These are phyloP conservation scores for Eutrema heterophyllum DNA, from an alignment of 345 rosid species.

Conservation along the genomic window DNA sequence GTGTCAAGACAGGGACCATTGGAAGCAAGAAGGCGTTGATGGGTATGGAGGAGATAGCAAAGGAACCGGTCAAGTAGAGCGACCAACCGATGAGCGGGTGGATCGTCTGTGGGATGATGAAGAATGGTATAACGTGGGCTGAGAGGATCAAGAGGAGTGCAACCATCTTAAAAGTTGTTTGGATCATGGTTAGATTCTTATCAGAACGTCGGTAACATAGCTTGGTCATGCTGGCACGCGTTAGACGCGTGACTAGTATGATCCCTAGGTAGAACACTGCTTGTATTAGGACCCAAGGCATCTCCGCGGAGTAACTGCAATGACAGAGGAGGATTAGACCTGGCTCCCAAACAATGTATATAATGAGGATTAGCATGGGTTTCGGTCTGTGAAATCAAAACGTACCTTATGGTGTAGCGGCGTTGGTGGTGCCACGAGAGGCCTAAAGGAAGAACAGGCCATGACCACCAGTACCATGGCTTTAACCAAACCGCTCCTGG, in stretches of 20 bases:
- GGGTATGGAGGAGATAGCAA: constrained; percentile 57
- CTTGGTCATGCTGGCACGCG: constrained; percentile 66
- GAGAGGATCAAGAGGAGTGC: constrained; percentile 72
- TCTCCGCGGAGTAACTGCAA: constrained; percentile 65
- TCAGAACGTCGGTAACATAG: constrained; percentile 71
- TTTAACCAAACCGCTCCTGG: constrained; percentile 95
- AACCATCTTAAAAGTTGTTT: constrained; percentile 44
- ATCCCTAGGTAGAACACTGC: constrained; percentile 58
- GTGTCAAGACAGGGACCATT: constrained; percentile 45
- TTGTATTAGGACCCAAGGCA: constrained; percentile 63
- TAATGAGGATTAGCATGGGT: background rate
- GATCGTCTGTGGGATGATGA: constrained; percentile 72
- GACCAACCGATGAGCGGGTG: constrained; percentile 85
- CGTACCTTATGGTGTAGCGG: constrained; percentile 64
- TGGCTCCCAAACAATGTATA: background rate
- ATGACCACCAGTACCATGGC: constrained; percentile 99
- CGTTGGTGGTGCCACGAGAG: constrained; percentile 82
- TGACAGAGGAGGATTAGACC: background rate
- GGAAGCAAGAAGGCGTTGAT: constrained; percentile 71
- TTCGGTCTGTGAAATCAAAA: background rate
- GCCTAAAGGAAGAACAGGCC: constrained; percentile 94
- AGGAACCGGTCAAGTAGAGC: constrained; percentile 64
- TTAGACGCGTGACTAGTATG: constrained; percentile 55
- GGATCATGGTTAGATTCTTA: constrained; percentile 50
- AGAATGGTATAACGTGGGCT: constrained; percentile 72